Conservation (phyloP, 164 flowering plant genomes). For the Amborella trichopoda region DNA sequence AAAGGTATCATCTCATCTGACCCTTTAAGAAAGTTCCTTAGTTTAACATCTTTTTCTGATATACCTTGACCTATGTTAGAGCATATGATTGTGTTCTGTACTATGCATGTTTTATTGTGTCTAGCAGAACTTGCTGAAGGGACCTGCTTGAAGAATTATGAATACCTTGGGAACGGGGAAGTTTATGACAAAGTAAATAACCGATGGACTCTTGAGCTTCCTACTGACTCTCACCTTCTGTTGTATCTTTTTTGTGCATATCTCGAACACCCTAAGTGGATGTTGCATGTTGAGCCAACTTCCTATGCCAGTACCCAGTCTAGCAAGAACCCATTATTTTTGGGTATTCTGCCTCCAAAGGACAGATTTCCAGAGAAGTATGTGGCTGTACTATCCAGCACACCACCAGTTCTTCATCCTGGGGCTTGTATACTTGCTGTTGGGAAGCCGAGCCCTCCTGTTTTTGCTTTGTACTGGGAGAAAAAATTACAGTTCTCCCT, state of each 20-base stretch:
- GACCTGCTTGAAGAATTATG: conserved; percentile 88
- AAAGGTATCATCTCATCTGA: conserved; percentile 56
- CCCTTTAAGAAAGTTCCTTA: too few species aligned
- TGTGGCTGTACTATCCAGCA: conserved; percentile 53
- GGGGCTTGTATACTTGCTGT: conserved; percentile 70
- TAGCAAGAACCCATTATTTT: conserved; percentile 83
- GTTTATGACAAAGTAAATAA: conserved; percentile 75
- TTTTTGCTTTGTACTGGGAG: conserved; percentile 85
- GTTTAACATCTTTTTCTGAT: too few species aligned
- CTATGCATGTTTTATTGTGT: too few species aligned
- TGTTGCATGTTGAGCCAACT: conserved; percentile 81
- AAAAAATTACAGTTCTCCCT: conserved; percentile 83
- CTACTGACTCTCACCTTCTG: conserved; percentile 84
- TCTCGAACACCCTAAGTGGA: conserved; percentile 94
- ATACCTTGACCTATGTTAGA: too few species aligned
- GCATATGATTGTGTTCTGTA: too few species aligned
- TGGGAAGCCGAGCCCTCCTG: conserved; percentile 75
- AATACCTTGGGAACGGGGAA: conserved; percentile 67
- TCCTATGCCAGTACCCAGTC: conserved; percentile 76
- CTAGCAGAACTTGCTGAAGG: conserved; percentile 87
- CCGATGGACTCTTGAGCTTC: conserved; percentile 83
- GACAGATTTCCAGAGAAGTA: conserved; percentile 93
- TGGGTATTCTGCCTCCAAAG: conserved; percentile 84
- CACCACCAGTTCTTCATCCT: conserved; percentile 71
- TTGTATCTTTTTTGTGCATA: conserved; percentile 89